A percentile compares a stretch with the other conserved stretches of the same genome.
Evolutionary conservation across 306 rosid genomes (phyloP).

Genomic region (Inga oerstediana): DNA sequence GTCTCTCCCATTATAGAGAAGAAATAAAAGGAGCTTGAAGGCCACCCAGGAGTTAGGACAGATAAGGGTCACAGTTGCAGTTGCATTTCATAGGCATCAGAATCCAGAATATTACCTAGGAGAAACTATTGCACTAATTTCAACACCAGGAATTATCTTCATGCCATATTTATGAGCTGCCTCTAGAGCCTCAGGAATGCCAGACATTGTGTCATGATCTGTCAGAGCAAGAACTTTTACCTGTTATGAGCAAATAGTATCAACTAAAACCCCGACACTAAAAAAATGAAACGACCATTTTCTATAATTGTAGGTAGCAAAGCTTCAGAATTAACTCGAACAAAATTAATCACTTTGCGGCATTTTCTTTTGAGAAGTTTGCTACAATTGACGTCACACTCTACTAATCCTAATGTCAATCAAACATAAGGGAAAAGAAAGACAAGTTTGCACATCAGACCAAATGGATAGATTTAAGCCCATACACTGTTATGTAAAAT

Average conservation of each 20-base stretch:
- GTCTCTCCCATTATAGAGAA: conserved; percentile 11
- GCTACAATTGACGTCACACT: neutral
- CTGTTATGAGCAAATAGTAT: conserved; percentile 74
- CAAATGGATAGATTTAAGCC: neutral
- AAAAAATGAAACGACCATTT: neutral
- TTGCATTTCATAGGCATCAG: neutral
- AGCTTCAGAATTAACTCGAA: neutral
- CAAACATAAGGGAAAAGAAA: neutral
- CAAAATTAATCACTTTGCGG: neutral
- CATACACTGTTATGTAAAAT: too few relatives aligned
- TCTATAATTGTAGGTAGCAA: neutral
- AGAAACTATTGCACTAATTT: conserved; percentile 79
- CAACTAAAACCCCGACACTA: conserved; percentile 44
- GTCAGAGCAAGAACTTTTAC: conserved; percentile 99
- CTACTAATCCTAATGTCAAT: neutral
- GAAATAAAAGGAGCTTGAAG: conserved; percentile 12
- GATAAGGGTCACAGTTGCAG: neutral
- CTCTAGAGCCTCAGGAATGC: conserved; percentile 89
- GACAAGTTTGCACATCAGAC: neutral
- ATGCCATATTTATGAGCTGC: conserved; percentile 82
- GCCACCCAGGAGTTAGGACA: neutral
- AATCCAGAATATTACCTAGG: conserved; percentile 55
- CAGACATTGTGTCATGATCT: conserved; percentile 98
- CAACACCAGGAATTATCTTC: conserved; percentile 98
- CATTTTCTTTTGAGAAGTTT: neutral